Base-by-base conservation (phyloP, 2,329 filamentous ascomycete genomes). In the Zopfia rhizophila region DNA sequence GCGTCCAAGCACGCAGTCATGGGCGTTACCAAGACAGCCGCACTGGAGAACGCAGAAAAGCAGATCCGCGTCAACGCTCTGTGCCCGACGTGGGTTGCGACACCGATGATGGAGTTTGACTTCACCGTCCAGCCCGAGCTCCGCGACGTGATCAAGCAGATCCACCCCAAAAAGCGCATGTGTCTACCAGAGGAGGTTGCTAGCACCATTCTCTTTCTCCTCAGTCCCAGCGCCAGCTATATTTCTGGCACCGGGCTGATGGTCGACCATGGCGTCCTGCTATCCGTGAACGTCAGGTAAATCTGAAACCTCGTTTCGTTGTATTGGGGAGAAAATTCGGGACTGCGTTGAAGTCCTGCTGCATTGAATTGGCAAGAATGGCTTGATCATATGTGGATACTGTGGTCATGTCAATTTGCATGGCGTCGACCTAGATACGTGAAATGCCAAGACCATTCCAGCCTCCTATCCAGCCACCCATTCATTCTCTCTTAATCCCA, bases 1-100 rank as follows among this genome's bases (percentile, higher is more conserved):
- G 57, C 60, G 6, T 48, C 48, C 1, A 66, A 70, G 53, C 64
- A 69, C 33, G 68, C 55, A 6, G 59, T 69, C 17, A 45, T 70
- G 11, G 66, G 68, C 4, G 52, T 70, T 17, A 68, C 65, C 0
- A 66, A 54, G 37, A 45, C 48, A 0, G 65, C 64, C 16, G 66
- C 67, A 1, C 37, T 51, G 4, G 67, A 72, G 33, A 46, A 32
- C 8, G 18, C 43, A n/a, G 14, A 7, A 6, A 42, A 48, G 23
- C 28, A 43, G 8, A 48, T 57, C 11, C 32, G 53, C 6, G 47
- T 57, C 4, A 54, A 57, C 33, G 46, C 46, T 12, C 46, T 56
- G 7, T 27, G 18, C 12, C 45, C 45, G 3, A 49, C 50, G 3
- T 54, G 42, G 33, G 51, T 51, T 7, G 42, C 37, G n/a, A 51